Percentiles rank a stretch among this genome's conserved stretches.
These are phyloP conservation scores for Rhodotorula sp. DNA, from an alignment of 1,284 basidiomycete species.

Conservation along the genomic window DNA sequence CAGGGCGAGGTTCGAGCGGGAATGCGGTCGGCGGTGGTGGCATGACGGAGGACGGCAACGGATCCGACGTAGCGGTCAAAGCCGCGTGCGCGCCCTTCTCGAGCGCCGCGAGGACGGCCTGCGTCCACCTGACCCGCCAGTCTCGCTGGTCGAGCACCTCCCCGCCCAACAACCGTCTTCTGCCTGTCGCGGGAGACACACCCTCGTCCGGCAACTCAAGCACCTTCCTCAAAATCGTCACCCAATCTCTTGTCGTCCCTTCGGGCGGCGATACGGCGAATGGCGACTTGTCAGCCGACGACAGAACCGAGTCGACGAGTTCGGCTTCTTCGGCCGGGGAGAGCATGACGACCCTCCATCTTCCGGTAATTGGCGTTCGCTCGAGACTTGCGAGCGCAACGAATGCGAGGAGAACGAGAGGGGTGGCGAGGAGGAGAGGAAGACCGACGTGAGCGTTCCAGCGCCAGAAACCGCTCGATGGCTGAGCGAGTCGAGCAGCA, in stretches of 20 bases:
- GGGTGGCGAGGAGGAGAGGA: conserved; percentile 26
- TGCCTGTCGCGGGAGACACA: conserved; percentile 17
- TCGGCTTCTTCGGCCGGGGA: conserved; percentile 40
- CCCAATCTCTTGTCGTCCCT: conserved; percentile 40
- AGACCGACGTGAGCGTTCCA: conserved; percentile 23
- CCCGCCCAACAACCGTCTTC: conserved; percentile 39
- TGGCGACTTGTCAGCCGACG: neutral
- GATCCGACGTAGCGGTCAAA: neutral
- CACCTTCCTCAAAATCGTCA: conserved; percentile 39
- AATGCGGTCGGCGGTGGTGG: conserved; percentile 25
- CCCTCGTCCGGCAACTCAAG: conserved; percentile 39
- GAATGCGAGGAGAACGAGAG: conserved; percentile 37
- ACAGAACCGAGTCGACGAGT: conserved; percentile 28
- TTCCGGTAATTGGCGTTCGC: conserved; percentile 42
- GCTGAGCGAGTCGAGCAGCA: neutral
- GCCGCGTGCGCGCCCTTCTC: conserved; percentile 21
- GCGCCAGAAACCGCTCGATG: conserved; percentile 6
- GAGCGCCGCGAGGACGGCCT: conserved; percentile 36
- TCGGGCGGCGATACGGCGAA: neutral
- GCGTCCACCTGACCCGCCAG: conserved; percentile 40
- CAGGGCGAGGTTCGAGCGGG: conserved; percentile 19
- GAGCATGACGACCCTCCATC: conserved; percentile 41
- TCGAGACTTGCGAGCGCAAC: conserved; percentile 38
- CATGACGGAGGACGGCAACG: neutral
- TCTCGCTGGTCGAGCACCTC: conserved; percentile 42